Percentiles rank a stretch among this genome's conserved stretches.
Conservation (phyloP, 2,329 filamentous ascomycete genomes). For the Aspergillus sp. region DNA sequence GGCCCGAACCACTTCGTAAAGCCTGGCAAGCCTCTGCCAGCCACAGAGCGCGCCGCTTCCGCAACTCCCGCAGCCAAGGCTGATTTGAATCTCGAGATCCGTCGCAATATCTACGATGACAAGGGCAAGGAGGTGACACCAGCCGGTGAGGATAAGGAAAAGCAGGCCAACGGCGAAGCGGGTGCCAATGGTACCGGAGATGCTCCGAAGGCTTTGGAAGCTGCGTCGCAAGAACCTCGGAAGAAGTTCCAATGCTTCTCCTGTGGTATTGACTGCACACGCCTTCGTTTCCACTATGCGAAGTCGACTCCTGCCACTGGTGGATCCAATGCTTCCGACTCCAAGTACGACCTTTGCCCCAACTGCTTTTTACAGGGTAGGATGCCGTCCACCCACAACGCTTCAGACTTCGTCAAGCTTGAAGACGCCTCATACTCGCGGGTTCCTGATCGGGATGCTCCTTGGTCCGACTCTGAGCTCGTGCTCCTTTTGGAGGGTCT, state of each 20-base stretch:
- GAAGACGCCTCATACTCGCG: constrained; percentile 83
- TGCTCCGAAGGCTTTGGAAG: constrained; percentile 63
- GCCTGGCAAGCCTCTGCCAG: constrained; percentile 59
- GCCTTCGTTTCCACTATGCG: constrained; percentile 68
- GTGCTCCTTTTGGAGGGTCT: constrained; percentile 87
- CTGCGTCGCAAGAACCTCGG: constrained; percentile 61
- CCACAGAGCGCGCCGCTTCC: constrained; percentile 71
- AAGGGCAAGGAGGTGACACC: constrained; percentile 82
- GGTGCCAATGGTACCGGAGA: constrained; percentile 66
- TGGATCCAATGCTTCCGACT: constrained; percentile 56
- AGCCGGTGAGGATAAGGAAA: constrained; percentile 64
- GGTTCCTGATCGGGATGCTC: constrained; percentile 77
- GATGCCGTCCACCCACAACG: constrained; percentile 75
- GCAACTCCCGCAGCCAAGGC: constrained; percentile 68
- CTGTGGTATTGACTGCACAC: constrained; percentile 86
- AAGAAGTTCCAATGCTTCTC: constrained; percentile 78
- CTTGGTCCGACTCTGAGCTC: constrained; percentile 88
- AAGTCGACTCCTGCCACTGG: constrained; percentile 59
- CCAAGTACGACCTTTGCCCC: constrained; percentile 85
- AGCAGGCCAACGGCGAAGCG: constrained; percentile 68
- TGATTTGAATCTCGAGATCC: constrained; percentile 87
- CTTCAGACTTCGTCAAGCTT: constrained; percentile 80
- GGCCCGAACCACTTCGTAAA: constrained; percentile 70
- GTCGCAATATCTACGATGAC: constrained; percentile 92
- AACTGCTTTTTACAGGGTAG: constrained; percentile 85